A percentile compares a stretch with the other conserved stretches of the same genome.
phyloP scores from a whole-genome alignment of 495 filamentous ascomycete species.

The Cladorrhinum samala region DNA sequence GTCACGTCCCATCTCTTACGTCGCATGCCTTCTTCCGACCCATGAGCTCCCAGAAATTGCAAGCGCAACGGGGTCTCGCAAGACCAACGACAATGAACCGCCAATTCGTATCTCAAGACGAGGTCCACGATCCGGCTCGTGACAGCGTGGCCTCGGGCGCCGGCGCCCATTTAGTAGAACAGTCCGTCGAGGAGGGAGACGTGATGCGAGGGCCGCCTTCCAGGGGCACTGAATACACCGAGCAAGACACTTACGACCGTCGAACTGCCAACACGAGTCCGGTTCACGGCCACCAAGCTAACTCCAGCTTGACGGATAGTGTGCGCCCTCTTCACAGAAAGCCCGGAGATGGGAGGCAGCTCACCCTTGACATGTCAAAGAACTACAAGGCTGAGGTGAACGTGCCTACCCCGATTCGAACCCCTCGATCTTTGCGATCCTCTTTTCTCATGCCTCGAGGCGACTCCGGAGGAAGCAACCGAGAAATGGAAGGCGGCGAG shows the following conservation, averaged over 20 bases:
- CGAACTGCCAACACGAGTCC: conserved; percentile 71
- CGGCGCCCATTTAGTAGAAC: conserved; percentile 28
- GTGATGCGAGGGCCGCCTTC: conserved; percentile 56
- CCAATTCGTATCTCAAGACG: conserved; percentile 29
- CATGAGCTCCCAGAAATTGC: conserved; percentile 92
- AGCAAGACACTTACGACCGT: conserved; percentile 53
- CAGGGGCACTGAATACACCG: conserved; percentile 73
- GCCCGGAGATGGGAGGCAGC: conserved; percentile 43
- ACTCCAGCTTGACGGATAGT: conserved; percentile 66
- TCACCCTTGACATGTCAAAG: conserved; percentile 52
- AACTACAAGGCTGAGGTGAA: conserved; percentile 43
- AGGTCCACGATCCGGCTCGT: conserved; percentile 28
- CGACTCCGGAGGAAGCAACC: conserved; percentile 43
- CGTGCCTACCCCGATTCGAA: conserved; percentile 51
- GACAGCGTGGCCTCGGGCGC: conserved; percentile 46
- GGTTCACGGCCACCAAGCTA: conserved; percentile 55
- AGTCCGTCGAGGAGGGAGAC: conserved; percentile 44
- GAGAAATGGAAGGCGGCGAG: conserved; percentile 58
- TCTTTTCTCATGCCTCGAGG: conserved; percentile 54
- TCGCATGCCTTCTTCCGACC: conserved; percentile 91
- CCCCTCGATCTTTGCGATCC: conserved; percentile 66
- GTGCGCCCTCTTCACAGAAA: conserved; percentile 62
- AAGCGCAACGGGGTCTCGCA: conserved; percentile 71
- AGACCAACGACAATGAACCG: conserved; percentile 34
- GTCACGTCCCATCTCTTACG: conserved; percentile 83